Conservation (phyloP, 2,329 filamentous ascomycete species). For the Kalaharituber pfeilii region DNA sequence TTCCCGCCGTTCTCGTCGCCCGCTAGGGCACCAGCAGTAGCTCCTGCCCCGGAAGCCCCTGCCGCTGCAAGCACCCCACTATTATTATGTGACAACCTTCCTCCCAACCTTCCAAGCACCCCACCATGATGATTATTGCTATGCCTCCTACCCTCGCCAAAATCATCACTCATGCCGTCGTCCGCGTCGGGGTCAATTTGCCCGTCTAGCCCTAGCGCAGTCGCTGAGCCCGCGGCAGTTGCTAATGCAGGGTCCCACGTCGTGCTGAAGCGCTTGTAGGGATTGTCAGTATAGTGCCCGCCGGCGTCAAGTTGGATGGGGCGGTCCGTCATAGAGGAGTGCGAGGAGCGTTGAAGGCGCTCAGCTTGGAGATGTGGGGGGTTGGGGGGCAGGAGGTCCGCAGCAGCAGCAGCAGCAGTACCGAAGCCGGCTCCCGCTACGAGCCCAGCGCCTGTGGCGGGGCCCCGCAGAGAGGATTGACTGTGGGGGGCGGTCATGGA, state of each 20-base stretch:
- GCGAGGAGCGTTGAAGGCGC: not conserved
- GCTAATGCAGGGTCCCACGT: slow-evolving; percentile 20
- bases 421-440: too few species aligned
- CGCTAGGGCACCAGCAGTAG: slow-evolving; percentile 1
- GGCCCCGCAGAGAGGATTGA: not conserved
- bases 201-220: not conserved
- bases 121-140: too few species aligned
- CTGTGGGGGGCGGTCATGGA: not conserved
- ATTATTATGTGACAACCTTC: not conserved
- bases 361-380: not conserved
- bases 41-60: not conserved
- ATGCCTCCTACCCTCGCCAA: not conserved
- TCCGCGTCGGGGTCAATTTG: slow-evolving; percentile 13
- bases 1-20: not conserved
- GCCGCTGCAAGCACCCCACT: not conserved
- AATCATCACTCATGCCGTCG: slow-evolving; percentile 10
- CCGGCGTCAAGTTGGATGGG: not conserved
- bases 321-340: not conserved
- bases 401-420: not conserved
- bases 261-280: slow-evolving; percentile 21
- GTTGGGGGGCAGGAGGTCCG: not conserved
- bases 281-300: slow-evolving; percentile 21
- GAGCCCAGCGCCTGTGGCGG: not conserved
- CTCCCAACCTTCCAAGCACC: not conserved
- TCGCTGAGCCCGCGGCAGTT: slow-evolving; percentile 4